Base-by-base conservation (phyloP, 2,329 filamentous ascomycete species). In the Dactylellina haptotyla region DNA sequence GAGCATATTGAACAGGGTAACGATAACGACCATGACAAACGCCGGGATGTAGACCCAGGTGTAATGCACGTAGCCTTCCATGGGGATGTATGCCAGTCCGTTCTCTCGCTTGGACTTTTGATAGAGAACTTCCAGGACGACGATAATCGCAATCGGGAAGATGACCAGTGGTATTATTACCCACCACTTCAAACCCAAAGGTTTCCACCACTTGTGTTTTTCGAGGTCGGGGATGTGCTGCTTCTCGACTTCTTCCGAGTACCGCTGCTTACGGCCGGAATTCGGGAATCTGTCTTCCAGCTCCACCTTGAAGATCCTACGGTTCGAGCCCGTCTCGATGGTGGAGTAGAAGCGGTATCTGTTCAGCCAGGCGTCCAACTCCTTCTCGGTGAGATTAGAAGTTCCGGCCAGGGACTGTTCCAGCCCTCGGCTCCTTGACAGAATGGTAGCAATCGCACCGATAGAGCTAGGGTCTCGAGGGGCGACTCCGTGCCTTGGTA, bases 11-110 rank as follows among this genome's bases (percentile, higher is more conserved):
- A 75, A 75, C 1, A 72, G 37, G 2, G 65, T 71, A 18, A 71
- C 64, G 9, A 75, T 45, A 8, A 37, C 30, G 6, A 75, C 72
- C 72, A 75, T 75, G 2, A 62, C 54, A 9, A 71, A 34, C 1
- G 72, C 72, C 1, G 72, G 72, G 4, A 75, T 41, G 41, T 66
- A 75, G 4, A 70, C 72, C 72, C 72, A 75, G 1, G 72, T 75
- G 23, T 75, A 75, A 14, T 70, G 72, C 14, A 75, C 53, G 23
- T 75, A 75, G 34, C 65, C 66, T 18, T 48, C 72, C 2, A 61
- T 18, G 12, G 72, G 51, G 1, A 70, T 70, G 45, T 71, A 67
- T 14, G 64, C 59, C 16, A 75, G 28, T 9, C 72, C 72, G 12
- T 64, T 46, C 1, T 66, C 32, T 1, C 65, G 65, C 32, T 61